Percentiles rank a stretch among this genome's conserved stretches.
phyloP scores from a whole-genome alignment of 805 yeast species.

The Zygosaccharomyces gambellarensis region DNA sequence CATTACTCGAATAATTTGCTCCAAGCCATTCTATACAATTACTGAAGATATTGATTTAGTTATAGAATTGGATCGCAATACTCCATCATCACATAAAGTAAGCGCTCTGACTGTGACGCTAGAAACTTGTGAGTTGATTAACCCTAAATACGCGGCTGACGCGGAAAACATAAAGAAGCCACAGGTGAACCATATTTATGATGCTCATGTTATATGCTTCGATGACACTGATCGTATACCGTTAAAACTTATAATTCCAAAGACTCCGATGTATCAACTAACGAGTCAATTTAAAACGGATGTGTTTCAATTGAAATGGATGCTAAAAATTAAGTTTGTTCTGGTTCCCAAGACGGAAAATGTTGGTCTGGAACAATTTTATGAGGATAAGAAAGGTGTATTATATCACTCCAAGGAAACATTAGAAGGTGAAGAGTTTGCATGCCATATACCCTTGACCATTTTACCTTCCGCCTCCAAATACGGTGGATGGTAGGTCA shows the following conservation, averaged over 20 bases:
- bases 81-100: conserved; percentile 32
- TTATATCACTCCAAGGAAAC: conserved; percentile 33
- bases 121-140: conserved; percentile 36
- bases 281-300: conserved; percentile 40
- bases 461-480: conserved; percentile 44
- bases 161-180: conserved; percentile 14
- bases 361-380: conserved; percentile 26
- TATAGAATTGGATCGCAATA: conserved; percentile 31
- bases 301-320: conserved; percentile 39
- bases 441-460: conserved; percentile 42
- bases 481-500: conserved; percentile 43
- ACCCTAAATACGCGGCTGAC: conserved; percentile 26
- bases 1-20: conserved; percentile 39
- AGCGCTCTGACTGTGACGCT: conserved; percentile 37
- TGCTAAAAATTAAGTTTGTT: conserved; percentile 36
- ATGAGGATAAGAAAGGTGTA: conserved; percentile 37
- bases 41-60: conserved; percentile 44
- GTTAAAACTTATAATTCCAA: conserved; percentile 29
- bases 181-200: conserved; percentile 24
- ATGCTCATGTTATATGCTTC: conserved; percentile 31
- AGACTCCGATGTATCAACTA: conserved; percentile 34
- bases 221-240: conserved; percentile 29
- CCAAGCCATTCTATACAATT: conserved; percentile 40
- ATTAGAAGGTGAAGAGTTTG: conserved; percentile 39
- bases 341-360: conserved; percentile 21